Evolutionary conservation across 2,329 filamentous ascomycete genomes (phyloP).

Genomic region (Elsinoe necatrix): DNA sequence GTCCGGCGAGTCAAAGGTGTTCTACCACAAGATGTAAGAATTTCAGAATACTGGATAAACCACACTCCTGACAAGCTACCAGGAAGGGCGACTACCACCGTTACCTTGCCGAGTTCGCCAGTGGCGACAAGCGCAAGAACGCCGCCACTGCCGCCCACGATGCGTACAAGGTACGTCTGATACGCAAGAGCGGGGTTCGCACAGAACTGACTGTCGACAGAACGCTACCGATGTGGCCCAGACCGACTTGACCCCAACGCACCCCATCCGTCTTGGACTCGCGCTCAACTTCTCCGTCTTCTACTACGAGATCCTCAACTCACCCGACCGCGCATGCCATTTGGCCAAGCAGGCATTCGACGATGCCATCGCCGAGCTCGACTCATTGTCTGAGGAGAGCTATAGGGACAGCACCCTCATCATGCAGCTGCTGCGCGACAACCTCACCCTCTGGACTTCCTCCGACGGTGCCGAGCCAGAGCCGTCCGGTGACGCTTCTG

Average conservation of each 20-base stretch:
- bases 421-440: constrained; percentile 98
- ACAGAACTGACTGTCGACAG: constrained; percentile 38
- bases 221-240: constrained; percentile 97
- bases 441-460: constrained; percentile 96
- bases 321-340: constrained; percentile 93
- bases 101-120: constrained; percentile 88
- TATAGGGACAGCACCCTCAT: constrained; percentile 99
- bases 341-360: constrained; percentile 99
- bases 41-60: neutral
- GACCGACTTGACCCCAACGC: constrained; percentile 92
- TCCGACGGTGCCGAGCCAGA: constrained; percentile 79
- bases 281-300: constrained; percentile 99
- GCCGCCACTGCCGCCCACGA: constrained; percentile 82
- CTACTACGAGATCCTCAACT: constrained; percentile 99
- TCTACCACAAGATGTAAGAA: constrained; percentile 99
- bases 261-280: constrained; percentile 95
- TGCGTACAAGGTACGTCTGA: constrained; percentile 80
- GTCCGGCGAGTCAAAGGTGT: constrained; percentile 97
- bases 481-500: constrained; percentile 44
- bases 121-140: constrained; percentile 83
- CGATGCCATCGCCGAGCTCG: constrained; percentile 96
- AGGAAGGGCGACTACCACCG: constrained; percentile 98
- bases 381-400: constrained; percentile 93
- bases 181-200: neutral
- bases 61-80: constrained; percentile 20